phyloP scores from a whole-genome alignment of 2,329 filamentous ascomycete genomes.

The Aureobasidium musti region DNA sequence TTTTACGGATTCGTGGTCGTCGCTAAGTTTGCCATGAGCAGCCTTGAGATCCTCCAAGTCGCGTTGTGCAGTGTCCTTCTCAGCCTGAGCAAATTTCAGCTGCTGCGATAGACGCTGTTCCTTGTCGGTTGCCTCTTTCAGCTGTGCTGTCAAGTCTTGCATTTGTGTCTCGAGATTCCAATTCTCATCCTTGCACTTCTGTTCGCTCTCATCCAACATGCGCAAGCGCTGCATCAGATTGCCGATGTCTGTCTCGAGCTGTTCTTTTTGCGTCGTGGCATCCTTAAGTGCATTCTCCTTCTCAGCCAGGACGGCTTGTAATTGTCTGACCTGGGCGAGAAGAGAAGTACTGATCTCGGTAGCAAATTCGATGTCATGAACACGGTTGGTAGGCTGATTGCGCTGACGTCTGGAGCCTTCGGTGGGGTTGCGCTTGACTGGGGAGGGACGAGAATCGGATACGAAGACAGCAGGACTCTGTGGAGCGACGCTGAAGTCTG shows the following conservation, averaged over 20 bases:
- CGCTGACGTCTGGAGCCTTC: conserved; percentile 79
- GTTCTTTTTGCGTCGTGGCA: conserved; percentile 71
- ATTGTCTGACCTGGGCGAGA: conserved; percentile 86
- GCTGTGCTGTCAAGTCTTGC: conserved; percentile 73
- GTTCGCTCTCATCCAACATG: conserved; percentile 86
- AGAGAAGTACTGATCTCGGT: conserved; percentile 95
- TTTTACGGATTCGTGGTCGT: conserved; percentile 73
- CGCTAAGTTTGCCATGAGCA: conserved; percentile 72
- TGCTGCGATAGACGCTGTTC: conserved; percentile 78
- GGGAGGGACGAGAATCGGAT: conserved; percentile 72
- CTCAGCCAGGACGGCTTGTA: conserved; percentile 82
- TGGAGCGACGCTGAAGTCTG: conserved; percentile 31
- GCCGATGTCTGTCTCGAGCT: conserved; percentile 80
- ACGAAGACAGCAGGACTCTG: conserved; percentile 59
- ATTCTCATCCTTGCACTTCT: conserved; percentile 96
- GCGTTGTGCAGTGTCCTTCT: conserved; percentile 76
- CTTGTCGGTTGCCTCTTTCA: conserved; percentile 75
- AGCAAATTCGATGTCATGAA: conserved; percentile 97
- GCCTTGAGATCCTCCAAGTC: conserved; percentile 90
- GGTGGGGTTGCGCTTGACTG: conserved; percentile 71
- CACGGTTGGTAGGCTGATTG: conserved; percentile 83
- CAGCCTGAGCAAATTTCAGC: conserved; percentile 67
- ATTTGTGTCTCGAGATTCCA: conserved; percentile 94
- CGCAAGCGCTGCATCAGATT: conserved; percentile 77
- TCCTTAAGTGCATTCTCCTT: conserved; percentile 83